Evolutionary conservation across 768 basidiomycete species (phyloP).

Genomic region (Xerocomellus intermedius): DNA sequence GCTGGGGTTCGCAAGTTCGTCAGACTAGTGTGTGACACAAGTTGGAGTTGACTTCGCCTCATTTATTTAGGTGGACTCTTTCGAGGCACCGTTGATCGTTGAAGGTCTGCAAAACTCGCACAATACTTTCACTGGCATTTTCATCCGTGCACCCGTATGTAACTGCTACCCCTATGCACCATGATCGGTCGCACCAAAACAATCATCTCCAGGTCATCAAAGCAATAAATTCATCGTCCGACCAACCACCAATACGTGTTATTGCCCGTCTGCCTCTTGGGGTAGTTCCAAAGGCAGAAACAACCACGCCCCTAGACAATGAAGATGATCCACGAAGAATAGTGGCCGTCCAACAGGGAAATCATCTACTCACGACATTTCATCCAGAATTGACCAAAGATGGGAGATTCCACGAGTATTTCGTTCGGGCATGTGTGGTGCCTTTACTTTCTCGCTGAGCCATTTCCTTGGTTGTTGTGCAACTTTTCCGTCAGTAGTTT

Average conservation of each 20-base stretch:
- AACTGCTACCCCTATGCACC: background rate
- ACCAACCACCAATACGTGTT: slow-evolving; percentile 61
- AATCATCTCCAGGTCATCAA: slow-evolving; percentile 56
- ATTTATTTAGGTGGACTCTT: slow-evolving; percentile 73
- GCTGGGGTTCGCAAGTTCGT: slow-evolving; percentile 87
- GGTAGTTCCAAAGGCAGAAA: slow-evolving; percentile 42
- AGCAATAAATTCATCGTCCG: slow-evolving; percentile 42
- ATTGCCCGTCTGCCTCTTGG: slow-evolving; percentile 66
- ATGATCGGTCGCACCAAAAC: background rate
- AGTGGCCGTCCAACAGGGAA: slow-evolving; percentile 85
- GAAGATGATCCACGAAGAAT: slow-evolving; percentile 60
- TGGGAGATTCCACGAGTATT: slow-evolving; percentile 88
- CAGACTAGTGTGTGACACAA: background rate
- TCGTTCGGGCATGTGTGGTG: slow-evolving; percentile 72
- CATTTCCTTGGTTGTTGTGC: background rate
- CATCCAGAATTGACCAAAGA: slow-evolving; percentile 93
- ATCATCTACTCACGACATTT: slow-evolving; percentile 84
- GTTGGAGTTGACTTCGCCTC: background rate
- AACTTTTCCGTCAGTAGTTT: background rate
- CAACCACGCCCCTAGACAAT: slow-evolving; percentile 36
- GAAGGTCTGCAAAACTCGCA: slow-evolving; percentile 58
- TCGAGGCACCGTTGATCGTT: slow-evolving; percentile 75
- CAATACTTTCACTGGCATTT: slow-evolving; percentile 74
- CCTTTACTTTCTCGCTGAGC: slow-evolving; percentile 18
- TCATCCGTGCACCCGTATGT: slow-evolving; percentile 90